These are phyloP conservation scores for Xylaria flabelliformis DNA, from an alignment of 495 filamentous ascomycete genomes.

Conservation along the genomic window DNA sequence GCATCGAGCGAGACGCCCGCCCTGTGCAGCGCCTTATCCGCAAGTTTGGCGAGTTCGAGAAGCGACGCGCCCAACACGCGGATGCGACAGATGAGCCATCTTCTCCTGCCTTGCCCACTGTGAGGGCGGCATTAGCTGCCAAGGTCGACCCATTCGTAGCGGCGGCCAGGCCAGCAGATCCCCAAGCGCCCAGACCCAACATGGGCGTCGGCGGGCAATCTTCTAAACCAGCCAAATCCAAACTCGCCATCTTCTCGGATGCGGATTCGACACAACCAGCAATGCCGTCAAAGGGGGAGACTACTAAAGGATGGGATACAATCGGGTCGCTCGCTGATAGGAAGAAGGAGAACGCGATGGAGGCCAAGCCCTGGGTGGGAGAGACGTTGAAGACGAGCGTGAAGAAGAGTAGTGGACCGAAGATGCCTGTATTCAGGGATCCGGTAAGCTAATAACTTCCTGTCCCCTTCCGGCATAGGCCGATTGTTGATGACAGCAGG, in stretches of 20 bases:
- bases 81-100: slow-evolving; percentile 68
- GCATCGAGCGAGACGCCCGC: slow-evolving; percentile 85
- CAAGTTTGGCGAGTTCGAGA: slow-evolving; percentile 90
- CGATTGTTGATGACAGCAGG: slow-evolving; percentile 93
- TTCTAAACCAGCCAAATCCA: slow-evolving; percentile 62
- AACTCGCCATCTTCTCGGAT: slow-evolving; percentile 93
- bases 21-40: slow-evolving; percentile 80
- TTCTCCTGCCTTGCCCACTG: slow-evolving; percentile 83
- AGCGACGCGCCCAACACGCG: slow-evolving; percentile 69
- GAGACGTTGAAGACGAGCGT: slow-evolving; percentile 89
- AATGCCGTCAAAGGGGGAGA: slow-evolving; percentile 43
- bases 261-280: slow-evolving; percentile 59
- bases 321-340: slow-evolving; percentile 85
- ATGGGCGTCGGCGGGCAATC: slow-evolving; percentile 53
- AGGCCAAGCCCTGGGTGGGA: slow-evolving; percentile 88
- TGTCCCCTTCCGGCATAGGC: slow-evolving; percentile 48
- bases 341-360: slow-evolving; percentile 91
- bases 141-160: slow-evolving; percentile 82
- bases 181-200: slow-evolving; percentile 67
- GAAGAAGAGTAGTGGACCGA: slow-evolving; percentile 73
- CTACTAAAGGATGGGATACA: slow-evolving; percentile 83
- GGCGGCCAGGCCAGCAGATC: slow-evolving; percentile 58
- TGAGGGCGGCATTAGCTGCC: slow-evolving; percentile 82
- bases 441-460: slow-evolving; percentile 71
- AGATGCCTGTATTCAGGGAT: slow-evolving; percentile 94